Conservation (phyloP, 177 flowering plant genomes). For the Tripterygium wilfordii region DNA sequence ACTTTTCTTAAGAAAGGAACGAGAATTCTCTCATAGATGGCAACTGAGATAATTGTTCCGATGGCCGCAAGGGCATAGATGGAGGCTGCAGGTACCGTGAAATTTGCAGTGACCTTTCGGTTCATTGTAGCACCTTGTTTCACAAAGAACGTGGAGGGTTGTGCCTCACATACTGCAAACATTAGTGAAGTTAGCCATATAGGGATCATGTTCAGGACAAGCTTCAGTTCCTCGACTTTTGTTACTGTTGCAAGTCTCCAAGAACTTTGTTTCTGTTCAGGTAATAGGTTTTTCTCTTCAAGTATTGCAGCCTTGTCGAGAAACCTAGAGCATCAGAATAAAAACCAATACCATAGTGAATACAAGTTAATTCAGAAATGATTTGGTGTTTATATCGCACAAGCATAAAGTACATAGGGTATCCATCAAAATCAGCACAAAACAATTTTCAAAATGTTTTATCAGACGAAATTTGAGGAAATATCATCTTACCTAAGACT, state of each 20-base stretch:
- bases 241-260: constrained; percentile 67
- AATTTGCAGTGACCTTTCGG: constrained; percentile 8
- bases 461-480: too few relatives aligned
- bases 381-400: too few relatives aligned
- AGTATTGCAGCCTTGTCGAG: constrained; percentile 69
- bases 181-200: constrained; percentile 57
- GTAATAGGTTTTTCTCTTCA: constrained; percentile 17
- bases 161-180: constrained; percentile 43
- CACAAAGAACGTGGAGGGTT: constrained; percentile 33
- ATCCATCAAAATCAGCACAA: too few relatives aligned
- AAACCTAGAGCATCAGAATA: too few relatives aligned
- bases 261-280: too few relatives aligned
- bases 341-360: too few relatives aligned
- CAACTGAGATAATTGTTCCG: constrained; percentile 20
- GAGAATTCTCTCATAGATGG: constrained; percentile 25
- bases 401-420: too few relatives aligned
- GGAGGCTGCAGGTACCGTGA: constrained; percentile 25
- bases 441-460: too few relatives aligned
- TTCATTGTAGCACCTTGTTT: constrained; percentile 30
- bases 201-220: constrained; percentile 55
- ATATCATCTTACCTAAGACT: constrained; percentile 52
- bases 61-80: constrained; percentile 13
- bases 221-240: constrained; percentile 71
- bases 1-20: constrained; percentile 20
- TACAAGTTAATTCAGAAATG: too few relatives aligned